phyloP scores from a whole-genome alignment of 352 stramenopile species.

The Peronosclerospora sorghi region DNA sequence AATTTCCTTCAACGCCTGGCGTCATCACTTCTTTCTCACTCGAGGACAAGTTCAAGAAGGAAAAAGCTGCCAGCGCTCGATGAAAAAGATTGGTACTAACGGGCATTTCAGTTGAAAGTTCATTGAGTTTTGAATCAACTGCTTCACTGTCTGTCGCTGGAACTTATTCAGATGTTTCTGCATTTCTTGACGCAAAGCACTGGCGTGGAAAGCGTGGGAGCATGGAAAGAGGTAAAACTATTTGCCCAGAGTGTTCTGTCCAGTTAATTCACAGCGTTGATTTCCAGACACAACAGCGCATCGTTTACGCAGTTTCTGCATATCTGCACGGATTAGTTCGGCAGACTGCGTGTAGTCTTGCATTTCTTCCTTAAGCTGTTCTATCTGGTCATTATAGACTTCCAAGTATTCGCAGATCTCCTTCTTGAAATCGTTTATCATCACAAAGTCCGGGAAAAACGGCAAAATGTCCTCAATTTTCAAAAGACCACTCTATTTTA shows the following conservation, averaged over 20 bases:
- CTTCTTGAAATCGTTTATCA: slow-evolving; percentile 93
- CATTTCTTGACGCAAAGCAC: slow-evolving; percentile 83
- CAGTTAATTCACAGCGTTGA: slow-evolving; percentile 83
- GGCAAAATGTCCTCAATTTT: slow-evolving; percentile 92
- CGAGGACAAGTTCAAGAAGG: slow-evolving; percentile 58
- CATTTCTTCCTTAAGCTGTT: slow-evolving; percentile 89
- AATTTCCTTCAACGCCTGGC: slow-evolving; percentile 26
- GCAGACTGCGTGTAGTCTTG: slow-evolving; percentile 86
- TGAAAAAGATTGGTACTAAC: slow-evolving; percentile 72
- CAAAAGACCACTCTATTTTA: slow-evolving; percentile 80
- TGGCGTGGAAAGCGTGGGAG: slow-evolving; percentile 88
- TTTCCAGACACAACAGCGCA: slow-evolving; percentile 81
- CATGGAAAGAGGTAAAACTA: slow-evolving; percentile 94
- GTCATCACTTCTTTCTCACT: slow-evolving; percentile 65
- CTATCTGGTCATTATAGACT: slow-evolving; percentile 86
- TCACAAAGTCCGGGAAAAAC: slow-evolving; percentile 92
- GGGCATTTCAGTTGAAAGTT: slow-evolving; percentile 71
- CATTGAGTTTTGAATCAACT: slow-evolving; percentile 83
- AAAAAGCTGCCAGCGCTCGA: slow-evolving; percentile 37
- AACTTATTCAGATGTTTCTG: slow-evolving; percentile 84
- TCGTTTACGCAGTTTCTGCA: slow-evolving; percentile 81
- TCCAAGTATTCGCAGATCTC: slow-evolving; percentile 90
- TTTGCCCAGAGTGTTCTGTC: slow-evolving; percentile 79
- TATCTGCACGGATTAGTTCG: slow-evolving; percentile 83
- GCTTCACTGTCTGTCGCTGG: slow-evolving; percentile 83